Evolutionary conservation across 306 rosid species (phyloP).

Genomic region (Cicer chorassanicum): DNA sequence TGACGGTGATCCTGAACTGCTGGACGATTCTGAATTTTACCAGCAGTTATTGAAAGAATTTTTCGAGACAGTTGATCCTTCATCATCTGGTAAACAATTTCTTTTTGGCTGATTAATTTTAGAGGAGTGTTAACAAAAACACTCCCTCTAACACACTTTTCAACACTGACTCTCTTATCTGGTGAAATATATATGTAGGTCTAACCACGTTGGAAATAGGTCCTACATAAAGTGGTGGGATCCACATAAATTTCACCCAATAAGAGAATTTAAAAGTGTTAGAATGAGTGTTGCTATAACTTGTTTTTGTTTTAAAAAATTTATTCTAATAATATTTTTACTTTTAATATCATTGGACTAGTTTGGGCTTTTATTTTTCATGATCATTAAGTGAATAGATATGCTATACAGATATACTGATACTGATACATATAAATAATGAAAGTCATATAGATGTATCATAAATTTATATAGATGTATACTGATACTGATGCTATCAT

Average conservation of each 20-base stretch:
- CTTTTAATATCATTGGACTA: conserved; percentile 9
- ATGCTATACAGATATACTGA: background rate
- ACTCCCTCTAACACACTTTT: background rate
- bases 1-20: conserved; percentile 77
- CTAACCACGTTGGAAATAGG: background rate
- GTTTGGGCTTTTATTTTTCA: conserved; percentile 5
- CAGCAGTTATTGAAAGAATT: conserved; percentile 86
- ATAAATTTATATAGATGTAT: background rate
- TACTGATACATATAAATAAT: background rate
- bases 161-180: background rate
- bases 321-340: conserved; percentile 11
- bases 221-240: background rate
- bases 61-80: conserved; percentile 81
- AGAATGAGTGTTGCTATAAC: background rate
- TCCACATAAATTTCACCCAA: background rate
- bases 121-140: background rate
- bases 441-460: background rate
- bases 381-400: conserved; percentile 6
- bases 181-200: background rate
- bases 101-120: conserved; percentile 18
- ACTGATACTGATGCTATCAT: no score
- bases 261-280: background rate
- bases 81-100: conserved; percentile 66
- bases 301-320: background rate
- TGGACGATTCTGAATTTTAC: conserved; percentile 89